Conservation (phyloP, 2,329 filamentous ascomycete genomes). For the Pleoardoris graminearum region DNA sequence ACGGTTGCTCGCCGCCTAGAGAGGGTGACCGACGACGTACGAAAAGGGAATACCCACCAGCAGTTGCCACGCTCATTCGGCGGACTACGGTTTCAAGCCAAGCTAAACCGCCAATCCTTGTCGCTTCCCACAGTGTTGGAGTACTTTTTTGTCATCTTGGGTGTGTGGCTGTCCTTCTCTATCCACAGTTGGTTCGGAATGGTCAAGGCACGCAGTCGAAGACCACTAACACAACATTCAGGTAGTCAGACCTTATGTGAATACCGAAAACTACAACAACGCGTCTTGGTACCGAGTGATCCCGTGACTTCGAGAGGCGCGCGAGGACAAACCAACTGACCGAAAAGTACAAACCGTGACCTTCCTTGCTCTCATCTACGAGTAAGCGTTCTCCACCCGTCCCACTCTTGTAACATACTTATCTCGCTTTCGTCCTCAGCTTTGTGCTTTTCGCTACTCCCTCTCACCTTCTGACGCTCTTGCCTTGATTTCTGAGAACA, state of each 20-base stretch:
- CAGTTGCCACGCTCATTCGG: not conserved
- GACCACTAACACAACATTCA: not conserved
- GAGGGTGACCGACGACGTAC: not conserved
- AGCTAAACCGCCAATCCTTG: not conserved
- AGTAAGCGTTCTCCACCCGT: not conserved
- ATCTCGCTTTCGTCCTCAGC: not conserved
- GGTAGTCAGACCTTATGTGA: no score
- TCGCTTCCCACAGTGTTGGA: not conserved
- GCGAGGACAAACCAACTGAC: no score
- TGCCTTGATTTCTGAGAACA: conserved; percentile 4
- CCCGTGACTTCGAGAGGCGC: no score
- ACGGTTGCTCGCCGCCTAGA: no score
- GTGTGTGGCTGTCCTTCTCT: not conserved
- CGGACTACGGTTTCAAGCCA: not conserved
- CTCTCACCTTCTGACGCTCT: not conserved
- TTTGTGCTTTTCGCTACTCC: conserved; percentile 1
- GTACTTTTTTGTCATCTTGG: not conserved
- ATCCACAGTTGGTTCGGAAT: not conserved
- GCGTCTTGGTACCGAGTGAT: no score
- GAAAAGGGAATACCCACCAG: conserved; percentile 4
- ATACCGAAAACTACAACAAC: no score
- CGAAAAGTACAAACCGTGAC: no score
- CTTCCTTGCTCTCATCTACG: not conserved
- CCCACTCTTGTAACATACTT: conserved; percentile 5
- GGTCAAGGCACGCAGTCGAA: not conserved